Base-by-base conservation (phyloP, 83 land plant genomes). In the Diphasiastrum complanatum region DNA sequence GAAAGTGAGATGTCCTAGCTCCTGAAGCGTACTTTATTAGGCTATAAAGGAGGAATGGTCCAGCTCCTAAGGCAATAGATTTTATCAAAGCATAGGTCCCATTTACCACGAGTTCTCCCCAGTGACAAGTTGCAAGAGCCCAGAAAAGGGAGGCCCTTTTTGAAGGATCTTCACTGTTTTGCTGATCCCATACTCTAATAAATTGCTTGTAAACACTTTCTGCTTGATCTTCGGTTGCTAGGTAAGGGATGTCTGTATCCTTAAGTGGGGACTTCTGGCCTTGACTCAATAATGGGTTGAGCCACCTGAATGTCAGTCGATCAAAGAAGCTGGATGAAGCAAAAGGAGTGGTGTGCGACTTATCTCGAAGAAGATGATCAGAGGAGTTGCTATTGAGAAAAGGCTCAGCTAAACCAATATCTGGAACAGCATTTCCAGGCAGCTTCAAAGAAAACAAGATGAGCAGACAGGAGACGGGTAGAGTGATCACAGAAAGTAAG, bases 261-360 rank as follows among this genome's bases (percentile, higher is more conserved):
- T 61, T 45, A 22, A 90, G 45, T 5, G 81, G 66, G 28, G 72
- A 77, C 26, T 77, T 65, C 76, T 75, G 61, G 19, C 96, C 96
- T 19, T 73, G 46, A 2, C 56, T 1, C n/a, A 86, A 75, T 20
- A 90, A 56, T 4, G 85, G 72, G 52, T 78, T 70, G 25, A 90
- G 35, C 97, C 97, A 90, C 28, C 76, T 75, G 72, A 90, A 86
- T 0, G 81, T 67, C 43, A 86, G 23, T 5, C 60, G 69, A 61
- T 74, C 76, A 1, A 83, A 30, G 19, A 66, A 48, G 22, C 73
- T 27, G 3, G 82, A 62, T 30, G 57, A 63, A 22, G 52, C 46
- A 51, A 28, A 41, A 28, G 36, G 37, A 54, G 50, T 67, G 55
- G 37, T 52, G 33, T 45, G 30, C 47, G 34, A 40, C 19, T 52